phyloP scores from a whole-genome alignment of 2,329 filamentous ascomycete genomes.

The Diaporthe capsici region DNA sequence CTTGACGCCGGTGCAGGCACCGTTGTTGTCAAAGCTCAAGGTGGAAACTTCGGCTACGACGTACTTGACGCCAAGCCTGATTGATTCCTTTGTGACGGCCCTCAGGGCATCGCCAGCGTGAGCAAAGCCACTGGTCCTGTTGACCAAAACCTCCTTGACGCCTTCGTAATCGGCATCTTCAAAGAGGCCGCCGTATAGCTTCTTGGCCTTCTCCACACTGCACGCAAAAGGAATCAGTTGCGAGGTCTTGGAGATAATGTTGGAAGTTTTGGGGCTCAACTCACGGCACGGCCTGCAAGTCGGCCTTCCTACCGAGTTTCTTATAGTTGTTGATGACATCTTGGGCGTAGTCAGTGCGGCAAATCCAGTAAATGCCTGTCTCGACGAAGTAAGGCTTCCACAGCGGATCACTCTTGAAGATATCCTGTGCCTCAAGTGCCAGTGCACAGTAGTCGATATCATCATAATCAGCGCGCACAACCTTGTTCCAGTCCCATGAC shows the following conservation, averaged over 20 bases:
- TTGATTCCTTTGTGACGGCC: conserved; percentile 65
- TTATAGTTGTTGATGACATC: conserved; percentile 69
- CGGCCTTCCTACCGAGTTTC: conserved; percentile 56
- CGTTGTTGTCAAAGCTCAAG: conserved; percentile 61
- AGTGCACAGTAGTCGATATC: conserved; percentile 75
- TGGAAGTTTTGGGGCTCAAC: neutral
- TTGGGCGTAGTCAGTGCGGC: conserved; percentile 63
- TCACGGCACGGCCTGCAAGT: conserved; percentile 58
- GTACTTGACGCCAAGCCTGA: conserved; percentile 72
- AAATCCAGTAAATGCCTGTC: conserved; percentile 72
- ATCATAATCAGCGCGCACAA: conserved; percentile 78
- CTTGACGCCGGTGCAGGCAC: conserved; percentile 63
- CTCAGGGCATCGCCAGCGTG: conserved; percentile 71
- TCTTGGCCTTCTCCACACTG: conserved; percentile 58
- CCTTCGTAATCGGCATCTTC: conserved; percentile 71
- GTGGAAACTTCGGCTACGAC: conserved; percentile 65
- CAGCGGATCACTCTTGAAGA: conserved; percentile 71
- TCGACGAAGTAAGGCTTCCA: conserved; percentile 71
- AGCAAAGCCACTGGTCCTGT: conserved; percentile 74
- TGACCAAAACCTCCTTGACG: conserved; percentile 72
- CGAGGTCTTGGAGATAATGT: neutral
- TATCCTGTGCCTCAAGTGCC: conserved; percentile 75
- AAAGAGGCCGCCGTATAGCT: conserved; percentile 71
- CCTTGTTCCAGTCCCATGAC: conserved; percentile 82
- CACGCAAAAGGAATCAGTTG: neutral